phyloP scores from a whole-genome alignment of 768 basidiomycete species.

The Leccinum barrowsii region DNA sequence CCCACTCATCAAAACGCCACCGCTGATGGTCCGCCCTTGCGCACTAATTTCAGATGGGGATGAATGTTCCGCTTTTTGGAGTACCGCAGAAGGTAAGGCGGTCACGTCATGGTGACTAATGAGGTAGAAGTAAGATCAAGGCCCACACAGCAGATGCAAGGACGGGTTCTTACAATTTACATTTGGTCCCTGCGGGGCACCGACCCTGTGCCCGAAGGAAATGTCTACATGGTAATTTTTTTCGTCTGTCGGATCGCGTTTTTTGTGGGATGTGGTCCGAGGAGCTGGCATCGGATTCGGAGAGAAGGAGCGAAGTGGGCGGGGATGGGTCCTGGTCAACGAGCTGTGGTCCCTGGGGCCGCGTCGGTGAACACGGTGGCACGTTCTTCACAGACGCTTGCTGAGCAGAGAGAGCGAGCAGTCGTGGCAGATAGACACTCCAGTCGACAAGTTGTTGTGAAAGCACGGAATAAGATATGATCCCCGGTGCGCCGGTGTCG shows the following conservation, averaged over 20 bases:
- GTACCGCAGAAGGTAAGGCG: slow-evolving; percentile 18
- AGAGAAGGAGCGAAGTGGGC: slow-evolving; percentile 21
- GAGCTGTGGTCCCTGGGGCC: slow-evolving; percentile 5
- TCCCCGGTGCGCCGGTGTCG: not conserved
- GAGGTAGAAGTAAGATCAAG: not conserved
- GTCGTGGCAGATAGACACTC: slow-evolving; percentile 18
- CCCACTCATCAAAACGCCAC: slow-evolving; percentile 22
- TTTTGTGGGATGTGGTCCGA: slow-evolving; percentile 5
- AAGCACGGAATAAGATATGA: slow-evolving; percentile 14
- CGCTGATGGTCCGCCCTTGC: slow-evolving; percentile 22
- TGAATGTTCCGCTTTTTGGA: slow-evolving; percentile 6
- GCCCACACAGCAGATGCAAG: not conserved
- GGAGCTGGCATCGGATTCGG: slow-evolving; percentile 18
- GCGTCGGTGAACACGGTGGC: slow-evolving; percentile 2
- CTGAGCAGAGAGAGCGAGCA: slow-evolving; percentile 9
- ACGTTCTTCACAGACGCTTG: slow-evolving; percentile 1
- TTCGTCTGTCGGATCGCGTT: slow-evolving; percentile 9
- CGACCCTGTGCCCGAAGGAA: slow-evolving; percentile 40
- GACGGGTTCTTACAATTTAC: slow-evolving; percentile 37
- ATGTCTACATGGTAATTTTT: slow-evolving; percentile 39
- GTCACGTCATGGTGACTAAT: slow-evolving; percentile 22
- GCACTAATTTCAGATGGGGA: slow-evolving; percentile 3
- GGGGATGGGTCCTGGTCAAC: slow-evolving; percentile 22
- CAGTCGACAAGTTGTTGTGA: slow-evolving; percentile 14
- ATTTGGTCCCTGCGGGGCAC: slow-evolving; percentile 41